Evolutionary conservation across 345 rosid genomes (phyloP).

Genomic region (Pseudoturritis turrita): DNA sequence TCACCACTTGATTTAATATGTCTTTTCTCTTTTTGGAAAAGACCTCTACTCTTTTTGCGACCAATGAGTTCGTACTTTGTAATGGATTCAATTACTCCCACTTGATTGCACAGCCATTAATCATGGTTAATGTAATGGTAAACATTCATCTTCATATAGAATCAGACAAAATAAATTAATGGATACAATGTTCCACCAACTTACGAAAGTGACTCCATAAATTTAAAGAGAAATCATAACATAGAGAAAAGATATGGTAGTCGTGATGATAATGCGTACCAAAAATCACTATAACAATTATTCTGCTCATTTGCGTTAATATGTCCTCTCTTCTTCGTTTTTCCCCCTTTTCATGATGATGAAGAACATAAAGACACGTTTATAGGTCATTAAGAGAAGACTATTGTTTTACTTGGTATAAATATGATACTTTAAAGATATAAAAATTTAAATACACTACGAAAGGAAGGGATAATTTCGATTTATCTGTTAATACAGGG

Average conservation of each 20-base stretch:
- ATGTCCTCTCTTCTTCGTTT: too few relatives aligned
- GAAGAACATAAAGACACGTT: too few relatives aligned
- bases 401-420: too few relatives aligned
- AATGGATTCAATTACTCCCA: not conserved
- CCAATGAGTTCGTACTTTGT: conserved; percentile 14
- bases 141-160: not conserved
- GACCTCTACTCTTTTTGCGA: not conserved
- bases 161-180: not conserved
- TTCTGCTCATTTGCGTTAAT: not conserved
- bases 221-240: not conserved
- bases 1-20: too few relatives aligned
- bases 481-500: too few relatives aligned
- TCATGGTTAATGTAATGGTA: conserved; percentile 12
- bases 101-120: conserved; percentile 15
- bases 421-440: too few relatives aligned
- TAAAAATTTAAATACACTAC: too few relatives aligned
- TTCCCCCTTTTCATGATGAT: too few relatives aligned
- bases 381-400: too few relatives aligned
- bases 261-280: conserved; percentile 11
- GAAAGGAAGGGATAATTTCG: too few relatives aligned
- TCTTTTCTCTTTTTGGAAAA: too few relatives aligned
- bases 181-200: conserved; percentile 1
- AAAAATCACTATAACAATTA: conserved; percentile 14
- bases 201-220: conserved; percentile 2
- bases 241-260: conserved; percentile 4